Evolutionary conservation across 805 yeast genomes (phyloP), one percentile per base, ranked within the genome.

Genomic region (Clavispora santaluciae): DNA sequence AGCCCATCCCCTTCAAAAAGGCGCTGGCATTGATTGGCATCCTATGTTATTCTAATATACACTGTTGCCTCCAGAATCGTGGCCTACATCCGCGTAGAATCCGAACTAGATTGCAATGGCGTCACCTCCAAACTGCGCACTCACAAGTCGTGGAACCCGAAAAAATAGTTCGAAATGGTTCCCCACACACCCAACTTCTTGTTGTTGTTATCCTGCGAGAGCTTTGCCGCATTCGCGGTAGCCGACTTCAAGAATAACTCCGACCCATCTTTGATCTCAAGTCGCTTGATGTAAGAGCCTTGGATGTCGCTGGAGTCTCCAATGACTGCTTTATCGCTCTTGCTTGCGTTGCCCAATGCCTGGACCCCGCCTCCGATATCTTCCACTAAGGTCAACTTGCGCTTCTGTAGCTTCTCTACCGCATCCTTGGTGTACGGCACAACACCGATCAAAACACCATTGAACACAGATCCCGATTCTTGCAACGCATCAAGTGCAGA

Each of bases 401-500:
- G 55, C 43, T 69, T 68, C 33, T 73, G 70, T 23, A 83, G 63
- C 55, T 79, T 79, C 52, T 82, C 89, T 15, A 83, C 70, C 2
- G 80, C 72, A 21, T 68, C 66, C 47, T 76, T 79, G 11, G 76
- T 72, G 56, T 82, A 83, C 4, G 95, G 86, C 8, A 83, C 64
- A 60, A 74, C 95, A 61, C 56, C 95, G 79, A 57, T 81, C 60
- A 59, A 75, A 53, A 60, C 67, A 41, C 86, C 91, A 40, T 82
- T 84, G 53, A 83, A 76, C 5, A 81, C 73, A 10, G 72, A 60
- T 4, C 95, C 95, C 56, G 87, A 86, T 55, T 89, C 96, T 48
- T 85, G 81, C 33, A 90, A 65, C 0, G 99, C 96, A 41, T 95
- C 79, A 13, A 78, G 60, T 2, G 95, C 96, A 8, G 90, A 75